Evolutionary conservation across 2,329 filamentous ascomycete genomes (phyloP).

Genomic region (Cercospora sp.): DNA sequence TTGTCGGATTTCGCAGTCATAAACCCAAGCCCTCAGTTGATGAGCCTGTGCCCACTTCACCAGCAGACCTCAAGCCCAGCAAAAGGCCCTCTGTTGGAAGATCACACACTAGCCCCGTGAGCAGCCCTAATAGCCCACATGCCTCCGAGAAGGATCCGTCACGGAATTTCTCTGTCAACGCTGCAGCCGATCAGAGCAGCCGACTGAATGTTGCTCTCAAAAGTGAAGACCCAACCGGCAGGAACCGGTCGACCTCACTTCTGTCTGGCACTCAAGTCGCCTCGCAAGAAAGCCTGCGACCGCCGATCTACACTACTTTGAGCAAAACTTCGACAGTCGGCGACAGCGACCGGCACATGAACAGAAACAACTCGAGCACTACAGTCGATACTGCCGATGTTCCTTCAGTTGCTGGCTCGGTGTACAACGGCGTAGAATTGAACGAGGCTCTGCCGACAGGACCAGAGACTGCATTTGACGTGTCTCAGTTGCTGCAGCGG

Average conservation of each 20-base stretch:
- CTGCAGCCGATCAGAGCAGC: conserved; percentile 23
- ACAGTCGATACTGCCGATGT: conserved; percentile 16
- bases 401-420: conserved; percentile 60
- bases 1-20: conserved; percentile 60
- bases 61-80: conserved; percentile 26
- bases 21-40: conserved; percentile 42
- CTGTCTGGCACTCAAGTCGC: conserved; percentile 14
- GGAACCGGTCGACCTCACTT: not conserved
- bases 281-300: conserved; percentile 19
- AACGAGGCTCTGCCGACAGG: conserved; percentile 55
- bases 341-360: conserved; percentile 9
- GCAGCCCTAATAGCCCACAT: conserved; percentile 32
- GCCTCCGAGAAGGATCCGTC: conserved; percentile 10
- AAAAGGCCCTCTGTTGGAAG: conserved; percentile 29
- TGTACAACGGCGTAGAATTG: conserved; percentile 60
- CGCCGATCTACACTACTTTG: not conserved
- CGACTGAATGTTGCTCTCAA: conserved; percentile 21
- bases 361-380: conserved; percentile 11
- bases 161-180: conserved; percentile 16
- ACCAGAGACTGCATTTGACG: conserved; percentile 49
- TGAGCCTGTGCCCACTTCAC: conserved; percentile 28
- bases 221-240: not conserved
- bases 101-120: conserved; percentile 31
- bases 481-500: conserved; percentile 58
- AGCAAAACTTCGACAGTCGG: conserved; percentile 13